Conservation (phyloP, 1,284 basidiomycete genomes). For the Boletellus dicymbophilus region DNA sequence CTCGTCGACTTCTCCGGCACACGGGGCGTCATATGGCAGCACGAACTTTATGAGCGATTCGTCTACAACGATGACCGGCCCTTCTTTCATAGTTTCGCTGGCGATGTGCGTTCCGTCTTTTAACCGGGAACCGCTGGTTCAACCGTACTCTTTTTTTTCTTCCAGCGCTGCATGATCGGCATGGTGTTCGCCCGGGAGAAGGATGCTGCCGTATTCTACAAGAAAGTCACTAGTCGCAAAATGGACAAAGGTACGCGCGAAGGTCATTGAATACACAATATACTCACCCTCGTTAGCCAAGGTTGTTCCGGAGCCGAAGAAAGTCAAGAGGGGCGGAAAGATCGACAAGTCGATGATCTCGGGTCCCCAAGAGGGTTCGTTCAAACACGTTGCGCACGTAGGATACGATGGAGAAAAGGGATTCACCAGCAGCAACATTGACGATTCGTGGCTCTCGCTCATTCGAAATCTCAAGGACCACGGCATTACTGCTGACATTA, state of each 20-base stretch:
- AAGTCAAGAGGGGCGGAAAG: slow-evolving; percentile 57
- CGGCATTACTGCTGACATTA: slow-evolving; percentile 66
- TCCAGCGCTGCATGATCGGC: slow-evolving; percentile 84
- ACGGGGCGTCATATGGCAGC: slow-evolving; percentile 91
- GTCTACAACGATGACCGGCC: slow-evolving; percentile 86
- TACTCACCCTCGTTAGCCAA: slow-evolving; percentile 38
- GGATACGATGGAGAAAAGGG: slow-evolving; percentile 88
- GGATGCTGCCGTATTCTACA: slow-evolving; percentile 88
- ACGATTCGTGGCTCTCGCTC: slow-evolving; percentile 88
- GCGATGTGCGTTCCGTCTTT: slow-evolving; percentile 74
- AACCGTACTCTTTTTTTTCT: background rate
- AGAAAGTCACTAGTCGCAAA: slow-evolving; percentile 82
- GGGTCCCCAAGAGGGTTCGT: slow-evolving; percentile 76
- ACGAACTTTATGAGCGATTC: slow-evolving; percentile 88
- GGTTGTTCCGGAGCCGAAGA: slow-evolving; percentile 58
- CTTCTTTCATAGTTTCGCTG: slow-evolving; percentile 93
- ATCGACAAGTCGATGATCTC: slow-evolving; percentile 94
- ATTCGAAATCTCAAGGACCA: slow-evolving; percentile 71
- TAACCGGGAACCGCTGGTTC: background rate
- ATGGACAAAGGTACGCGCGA: slow-evolving; percentile 51
- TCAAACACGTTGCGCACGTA: slow-evolving; percentile 95
- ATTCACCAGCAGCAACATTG: slow-evolving; percentile 88
- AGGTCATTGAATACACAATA: slow-evolving; percentile 1
- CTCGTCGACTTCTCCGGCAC: slow-evolving; percentile 85
- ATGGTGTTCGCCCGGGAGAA: slow-evolving; percentile 89